phyloP scores from a whole-genome alignment of 345 rosid species.

The Fremontodendron californicum region DNA sequence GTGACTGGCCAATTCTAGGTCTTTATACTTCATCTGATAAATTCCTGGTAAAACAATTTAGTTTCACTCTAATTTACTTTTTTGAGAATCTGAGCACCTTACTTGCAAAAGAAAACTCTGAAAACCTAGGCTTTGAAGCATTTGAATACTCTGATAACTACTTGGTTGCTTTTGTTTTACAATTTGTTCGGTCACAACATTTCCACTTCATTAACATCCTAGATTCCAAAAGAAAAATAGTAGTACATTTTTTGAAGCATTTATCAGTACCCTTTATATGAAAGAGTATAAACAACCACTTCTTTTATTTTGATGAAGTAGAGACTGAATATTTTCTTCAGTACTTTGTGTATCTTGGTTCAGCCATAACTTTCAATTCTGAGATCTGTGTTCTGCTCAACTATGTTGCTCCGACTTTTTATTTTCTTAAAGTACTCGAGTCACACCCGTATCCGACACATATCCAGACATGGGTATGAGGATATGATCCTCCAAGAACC shows the following conservation, averaged over 20 bases:
- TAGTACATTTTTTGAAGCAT: too few relatives aligned
- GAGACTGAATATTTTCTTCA: background rate
- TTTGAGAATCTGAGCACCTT: background rate
- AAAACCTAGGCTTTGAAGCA: background rate
- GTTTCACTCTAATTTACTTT: background rate
- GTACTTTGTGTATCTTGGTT: background rate
- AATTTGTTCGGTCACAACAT: background rate
- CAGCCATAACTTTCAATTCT: background rate
- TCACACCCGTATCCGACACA: too few relatives aligned
- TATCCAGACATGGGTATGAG: too few relatives aligned
- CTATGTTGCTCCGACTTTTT: too few relatives aligned
- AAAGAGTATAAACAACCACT: too few relatives aligned
- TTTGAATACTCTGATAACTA: background rate
- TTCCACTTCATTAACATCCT: too few relatives aligned
- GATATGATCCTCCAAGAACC: too few relatives aligned
- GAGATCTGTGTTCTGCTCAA: background rate
- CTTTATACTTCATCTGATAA: background rate
- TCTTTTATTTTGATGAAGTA: background rate
- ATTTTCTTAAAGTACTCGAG: too few relatives aligned
- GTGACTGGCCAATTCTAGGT: too few relatives aligned
- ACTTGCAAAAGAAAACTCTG: background rate
- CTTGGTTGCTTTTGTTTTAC: background rate
- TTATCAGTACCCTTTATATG: background rate
- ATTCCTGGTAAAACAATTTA: background rate
- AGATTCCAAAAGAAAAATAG: background rate